phyloP scores from a whole-genome alignment of 2,329 filamentous ascomycete genomes.

The Fusarium fracticaudum region DNA sequence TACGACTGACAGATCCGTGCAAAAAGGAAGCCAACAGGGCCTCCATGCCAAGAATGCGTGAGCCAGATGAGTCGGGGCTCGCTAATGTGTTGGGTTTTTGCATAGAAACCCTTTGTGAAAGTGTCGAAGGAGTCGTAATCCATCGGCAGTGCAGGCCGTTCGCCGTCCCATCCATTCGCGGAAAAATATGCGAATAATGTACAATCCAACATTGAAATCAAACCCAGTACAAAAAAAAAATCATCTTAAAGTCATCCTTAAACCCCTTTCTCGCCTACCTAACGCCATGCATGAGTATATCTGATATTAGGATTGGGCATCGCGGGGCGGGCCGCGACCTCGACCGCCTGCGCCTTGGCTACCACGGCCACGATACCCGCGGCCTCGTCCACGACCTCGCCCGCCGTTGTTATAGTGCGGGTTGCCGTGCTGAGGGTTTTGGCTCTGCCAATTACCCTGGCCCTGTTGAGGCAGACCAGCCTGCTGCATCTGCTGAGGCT shows the following conservation, averaged over 20 bases:
- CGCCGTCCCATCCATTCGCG: constrained; percentile 51
- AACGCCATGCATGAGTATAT: constrained; percentile 42
- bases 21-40: constrained; percentile 37
- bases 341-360: constrained; percentile 48
- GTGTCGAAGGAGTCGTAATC: constrained; percentile 40
- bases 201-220: constrained; percentile 53
- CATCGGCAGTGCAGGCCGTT: constrained; percentile 47
- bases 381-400: constrained; percentile 51
- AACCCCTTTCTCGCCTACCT: constrained; percentile 37
- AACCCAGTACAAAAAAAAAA: constrained; percentile 43
- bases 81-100: constrained; percentile 19
- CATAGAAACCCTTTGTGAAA: constrained; percentile 24
- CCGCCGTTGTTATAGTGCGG: constrained; percentile 47
- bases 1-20: constrained; percentile 42
- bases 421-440: constrained; percentile 49
- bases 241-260: constrained; percentile 42
- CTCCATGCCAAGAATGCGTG: constrained; percentile 22
- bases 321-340: constrained; percentile 50
- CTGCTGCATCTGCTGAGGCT: constrained; percentile 45
- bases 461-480: constrained; percentile 46
- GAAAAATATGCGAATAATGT: constrained; percentile 52
- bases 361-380: constrained; percentile 52
- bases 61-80: constrained; percentile 34
- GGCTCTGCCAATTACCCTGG: constrained; percentile 55
- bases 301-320: constrained; percentile 48